phyloP scores from a whole-genome alignment of 352 stramenopile genomes.

The Aphanomyces euteiches region DNA sequence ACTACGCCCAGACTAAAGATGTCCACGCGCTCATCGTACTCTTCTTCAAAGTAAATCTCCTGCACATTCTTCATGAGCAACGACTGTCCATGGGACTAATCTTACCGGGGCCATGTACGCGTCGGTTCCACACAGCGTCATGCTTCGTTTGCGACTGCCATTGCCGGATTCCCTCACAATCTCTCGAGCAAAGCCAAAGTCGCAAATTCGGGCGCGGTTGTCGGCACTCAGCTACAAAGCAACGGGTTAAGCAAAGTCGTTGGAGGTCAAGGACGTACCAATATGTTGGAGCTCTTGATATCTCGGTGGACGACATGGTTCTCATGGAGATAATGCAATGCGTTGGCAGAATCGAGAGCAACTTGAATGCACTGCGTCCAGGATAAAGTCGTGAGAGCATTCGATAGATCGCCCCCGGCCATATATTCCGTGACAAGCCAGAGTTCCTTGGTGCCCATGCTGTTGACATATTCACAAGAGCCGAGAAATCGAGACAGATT shows the following conservation, averaged over 20 bases:
- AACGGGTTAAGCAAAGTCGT: no score
- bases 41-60: slow-evolving; percentile 29
- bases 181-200: slow-evolving; percentile 67
- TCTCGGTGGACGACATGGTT: slow-evolving; percentile 73
- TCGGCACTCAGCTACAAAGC: slow-evolving; percentile 48
- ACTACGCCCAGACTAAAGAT: slow-evolving; percentile 82
- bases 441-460: slow-evolving; percentile 60
- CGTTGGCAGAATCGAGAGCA: slow-evolving; percentile 73
- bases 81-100: neutral
- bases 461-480: slow-evolving; percentile 34
- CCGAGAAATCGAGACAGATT: slow-evolving; percentile 6
- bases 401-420: slow-evolving; percentile 64
- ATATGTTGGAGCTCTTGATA: slow-evolving; percentile 83
- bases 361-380: slow-evolving; percentile 59
- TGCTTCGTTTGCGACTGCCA: slow-evolving; percentile 22
- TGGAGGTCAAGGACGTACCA: slow-evolving; percentile 32
- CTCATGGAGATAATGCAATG: slow-evolving; percentile 94
- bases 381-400: slow-evolving; percentile 39
- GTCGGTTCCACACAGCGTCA: slow-evolving; percentile 6
- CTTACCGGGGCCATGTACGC: slow-evolving; percentile 43
- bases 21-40: slow-evolving; percentile 67
- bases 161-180: neutral
- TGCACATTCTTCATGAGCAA: neutral
- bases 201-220: slow-evolving; percentile 69
- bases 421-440: slow-evolving; percentile 78